Evolutionary conservation across 1,284 basidiomycete species (phyloP).

Genomic region (Ustilago xerochloae): DNA sequence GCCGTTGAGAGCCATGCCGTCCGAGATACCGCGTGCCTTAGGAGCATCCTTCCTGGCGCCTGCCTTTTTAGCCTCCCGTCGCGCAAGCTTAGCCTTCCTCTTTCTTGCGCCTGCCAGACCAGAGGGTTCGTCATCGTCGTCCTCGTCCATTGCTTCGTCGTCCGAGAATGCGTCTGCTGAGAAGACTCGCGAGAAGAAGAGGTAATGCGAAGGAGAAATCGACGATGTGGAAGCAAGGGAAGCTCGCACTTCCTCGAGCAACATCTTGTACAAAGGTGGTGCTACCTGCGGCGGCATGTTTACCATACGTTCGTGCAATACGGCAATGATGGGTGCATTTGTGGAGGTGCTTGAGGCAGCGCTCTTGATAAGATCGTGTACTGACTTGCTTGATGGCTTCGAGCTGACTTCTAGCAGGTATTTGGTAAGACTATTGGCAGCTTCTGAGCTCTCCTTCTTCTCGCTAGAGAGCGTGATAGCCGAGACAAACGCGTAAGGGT

Average conservation of each 20-base stretch:
- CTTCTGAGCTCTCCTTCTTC: constrained; percentile 17
- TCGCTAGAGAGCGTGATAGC: constrained; percentile 40
- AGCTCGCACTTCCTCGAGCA: constrained; percentile 52
- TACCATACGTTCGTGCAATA: constrained; percentile 67
- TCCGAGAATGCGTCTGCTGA: constrained; percentile 60
- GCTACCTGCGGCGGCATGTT: constrained; percentile 63
- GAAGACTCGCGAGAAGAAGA: constrained; percentile 66
- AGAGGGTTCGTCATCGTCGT: constrained; percentile 55
- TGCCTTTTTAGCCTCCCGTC: constrained; percentile 45
- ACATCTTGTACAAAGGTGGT: constrained; percentile 65
- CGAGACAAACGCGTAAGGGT: constrained; percentile 65
- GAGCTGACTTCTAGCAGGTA: constrained; percentile 46
- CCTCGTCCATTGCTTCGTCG: constrained; percentile 60
- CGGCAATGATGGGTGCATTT: constrained; percentile 41
- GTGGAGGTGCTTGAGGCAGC: constrained; percentile 35
- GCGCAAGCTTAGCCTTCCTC: constrained; percentile 45
- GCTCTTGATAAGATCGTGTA: constrained; percentile 44
- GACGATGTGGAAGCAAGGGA: constrained; percentile 19
- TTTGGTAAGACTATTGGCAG: constrained; percentile 31
- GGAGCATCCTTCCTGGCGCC: constrained; percentile 45
- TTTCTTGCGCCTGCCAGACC: constrained; percentile 58
- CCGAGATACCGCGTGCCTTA: constrained; percentile 33
- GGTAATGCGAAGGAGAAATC: constrained; percentile 43
- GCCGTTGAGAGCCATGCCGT: constrained; percentile 26
- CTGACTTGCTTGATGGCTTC: constrained; percentile 36